A percentile compares a stretch with the other conserved stretches of the same genome.
Evolutionary conservation across 768 basidiomycete genomes (phyloP).

Genomic region (Brasilioporus rufonigricans): DNA sequence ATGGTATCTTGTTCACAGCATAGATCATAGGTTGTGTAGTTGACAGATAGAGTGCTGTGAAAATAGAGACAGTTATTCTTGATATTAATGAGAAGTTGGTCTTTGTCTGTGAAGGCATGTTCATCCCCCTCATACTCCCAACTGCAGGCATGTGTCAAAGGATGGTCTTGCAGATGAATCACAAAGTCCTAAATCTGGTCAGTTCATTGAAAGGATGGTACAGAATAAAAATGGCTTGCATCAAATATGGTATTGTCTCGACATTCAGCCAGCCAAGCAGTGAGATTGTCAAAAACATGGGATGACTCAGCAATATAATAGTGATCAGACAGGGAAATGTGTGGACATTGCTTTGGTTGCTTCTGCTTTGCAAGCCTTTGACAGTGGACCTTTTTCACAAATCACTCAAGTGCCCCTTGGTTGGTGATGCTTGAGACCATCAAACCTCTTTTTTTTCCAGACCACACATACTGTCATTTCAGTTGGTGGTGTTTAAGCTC

Average conservation of each 20-base stretch:
- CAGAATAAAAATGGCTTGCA: neutral
- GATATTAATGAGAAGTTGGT: slow-evolving; percentile 23
- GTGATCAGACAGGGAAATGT: slow-evolving; percentile 8
- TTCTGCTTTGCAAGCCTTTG: neutral
- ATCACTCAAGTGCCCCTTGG: slow-evolving; percentile 16
- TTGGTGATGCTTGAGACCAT: slow-evolving; percentile 28
- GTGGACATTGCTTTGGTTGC: neutral
- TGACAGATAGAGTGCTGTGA: slow-evolving; percentile 17
- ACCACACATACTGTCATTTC: slow-evolving; percentile 36
- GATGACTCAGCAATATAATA: slow-evolving; percentile 22
- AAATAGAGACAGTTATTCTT: slow-evolving; percentile 19
- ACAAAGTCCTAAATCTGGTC: slow-evolving; percentile 19
- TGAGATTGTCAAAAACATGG: slow-evolving; percentile 8
- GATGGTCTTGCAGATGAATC: slow-evolving; percentile 17
- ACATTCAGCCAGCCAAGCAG: neutral
- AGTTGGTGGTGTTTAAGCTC: slow-evolving; percentile 36
- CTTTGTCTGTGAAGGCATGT: slow-evolving; percentile 17
- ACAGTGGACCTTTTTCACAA: slow-evolving; percentile 13
- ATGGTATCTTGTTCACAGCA: slow-evolving; percentile 37
- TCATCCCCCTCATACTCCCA: slow-evolving; percentile 13
- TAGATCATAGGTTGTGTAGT: slow-evolving; percentile 32
- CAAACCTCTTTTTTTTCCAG: slow-evolving; percentile 32
- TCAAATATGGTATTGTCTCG: slow-evolving; percentile 27
- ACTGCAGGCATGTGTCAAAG: slow-evolving; percentile 9
- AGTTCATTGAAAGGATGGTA: neutral